Evolutionary conservation across 2,329 filamentous ascomycete genomes (phyloP).

Genomic region (Torrubiellomyces zombiae): DNA sequence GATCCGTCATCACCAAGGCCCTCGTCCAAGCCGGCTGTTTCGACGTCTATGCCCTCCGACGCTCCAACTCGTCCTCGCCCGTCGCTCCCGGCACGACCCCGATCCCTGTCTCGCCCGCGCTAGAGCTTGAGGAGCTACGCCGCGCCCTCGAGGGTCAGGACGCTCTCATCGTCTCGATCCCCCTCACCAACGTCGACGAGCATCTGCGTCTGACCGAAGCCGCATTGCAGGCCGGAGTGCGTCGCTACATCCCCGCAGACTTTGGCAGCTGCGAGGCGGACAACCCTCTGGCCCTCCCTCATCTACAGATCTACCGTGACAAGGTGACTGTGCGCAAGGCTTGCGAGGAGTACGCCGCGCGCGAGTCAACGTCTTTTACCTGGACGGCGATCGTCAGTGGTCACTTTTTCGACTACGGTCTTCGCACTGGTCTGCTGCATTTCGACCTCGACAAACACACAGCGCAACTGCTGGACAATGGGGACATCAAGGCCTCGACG

Average conservation of each 20-base stretch:
- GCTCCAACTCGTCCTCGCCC: slow-evolving; percentile 18
- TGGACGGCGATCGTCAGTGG: slow-evolving; percentile 32
- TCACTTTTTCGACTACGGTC: slow-evolving; percentile 33
- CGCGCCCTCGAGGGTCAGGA: slow-evolving; percentile 36
- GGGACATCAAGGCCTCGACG: slow-evolving; percentile 27
- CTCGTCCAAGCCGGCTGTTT: slow-evolving; percentile 22
- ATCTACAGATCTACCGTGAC: slow-evolving; percentile 17
- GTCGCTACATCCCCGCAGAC: slow-evolving; percentile 45
- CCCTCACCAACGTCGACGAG: slow-evolving; percentile 24
- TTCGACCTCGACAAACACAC: slow-evolving; percentile 27
- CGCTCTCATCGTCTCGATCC: slow-evolving; percentile 30
- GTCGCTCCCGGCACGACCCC: slow-evolving; percentile 6
- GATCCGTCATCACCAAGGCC: slow-evolving; percentile 18
- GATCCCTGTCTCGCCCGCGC: slow-evolving; percentile 12
- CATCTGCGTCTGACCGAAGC: slow-evolving; percentile 37
- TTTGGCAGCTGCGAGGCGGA: slow-evolving; percentile 26
- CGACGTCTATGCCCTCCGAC: slow-evolving; percentile 37
- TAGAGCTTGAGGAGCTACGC: slow-evolving; percentile 21
- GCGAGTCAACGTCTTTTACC: slow-evolving; percentile 17
- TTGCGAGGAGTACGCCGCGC: slow-evolving; percentile 15
- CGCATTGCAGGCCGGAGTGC: slow-evolving; percentile 39
- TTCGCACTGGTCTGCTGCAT: slow-evolving; percentile 17
- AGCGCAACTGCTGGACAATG: slow-evolving; percentile 32
- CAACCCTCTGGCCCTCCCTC: slow-evolving; percentile 16
- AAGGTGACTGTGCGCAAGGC: slow-evolving; percentile 15